Evolutionary conservation across 768 basidiomycete species (phyloP).

Genomic region (Suillus subalutaceus): DNA sequence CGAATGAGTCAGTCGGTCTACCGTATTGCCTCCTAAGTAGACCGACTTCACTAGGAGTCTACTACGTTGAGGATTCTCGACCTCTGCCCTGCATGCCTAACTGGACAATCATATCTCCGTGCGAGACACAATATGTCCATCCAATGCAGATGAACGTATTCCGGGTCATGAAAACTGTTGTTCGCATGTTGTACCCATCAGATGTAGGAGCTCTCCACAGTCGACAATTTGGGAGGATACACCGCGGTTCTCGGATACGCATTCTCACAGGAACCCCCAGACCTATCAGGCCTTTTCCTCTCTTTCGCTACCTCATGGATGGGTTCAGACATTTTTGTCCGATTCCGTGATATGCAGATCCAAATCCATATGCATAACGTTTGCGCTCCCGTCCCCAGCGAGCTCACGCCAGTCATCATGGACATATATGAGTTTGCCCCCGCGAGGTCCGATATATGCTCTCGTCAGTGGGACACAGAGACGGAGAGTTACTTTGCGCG

Average conservation of each 20-base stretch:
- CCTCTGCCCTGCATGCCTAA: neutral
- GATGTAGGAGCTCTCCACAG: neutral
- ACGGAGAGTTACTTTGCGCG: neutral
- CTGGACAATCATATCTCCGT: neutral
- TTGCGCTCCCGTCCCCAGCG: neutral
- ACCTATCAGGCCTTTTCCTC: too few relatives aligned
- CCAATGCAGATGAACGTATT: neutral
- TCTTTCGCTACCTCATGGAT: too few relatives aligned
- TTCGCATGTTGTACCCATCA: neutral
- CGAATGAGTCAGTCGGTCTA: too few relatives aligned
- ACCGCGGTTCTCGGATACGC: neutral
- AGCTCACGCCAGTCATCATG: neutral
- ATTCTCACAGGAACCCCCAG: neutral
- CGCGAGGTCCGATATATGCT: conserved; percentile 5
- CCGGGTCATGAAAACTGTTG: neutral
- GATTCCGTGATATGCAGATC: neutral
- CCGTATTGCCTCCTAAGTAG: too few relatives aligned
- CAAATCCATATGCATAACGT: too few relatives aligned
- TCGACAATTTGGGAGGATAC: neutral
- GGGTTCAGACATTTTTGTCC: neutral
- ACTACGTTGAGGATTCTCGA: too few relatives aligned
- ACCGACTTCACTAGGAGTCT: too few relatives aligned
- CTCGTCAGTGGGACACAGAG: neutral
- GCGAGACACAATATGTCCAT: neutral
- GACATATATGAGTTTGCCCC: neutral